Conservation (phyloP, 1,284 basidiomycete genomes). For the Pseudozyma thailandica region DNA sequence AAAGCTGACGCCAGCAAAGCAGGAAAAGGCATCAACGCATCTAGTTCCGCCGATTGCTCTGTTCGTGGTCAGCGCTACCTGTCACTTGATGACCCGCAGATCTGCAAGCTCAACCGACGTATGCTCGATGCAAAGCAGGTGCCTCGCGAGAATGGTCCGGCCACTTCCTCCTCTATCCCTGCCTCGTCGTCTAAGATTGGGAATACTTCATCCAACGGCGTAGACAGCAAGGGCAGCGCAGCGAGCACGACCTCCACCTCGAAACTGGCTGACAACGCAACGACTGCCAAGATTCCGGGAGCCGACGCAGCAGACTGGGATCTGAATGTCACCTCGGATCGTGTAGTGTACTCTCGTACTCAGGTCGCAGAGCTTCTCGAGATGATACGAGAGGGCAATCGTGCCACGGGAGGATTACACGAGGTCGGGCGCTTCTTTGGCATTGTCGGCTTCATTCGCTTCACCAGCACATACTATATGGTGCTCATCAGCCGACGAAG, state of each 20-base stretch:
- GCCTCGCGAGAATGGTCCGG: conserved; percentile 8
- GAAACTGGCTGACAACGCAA: background rate
- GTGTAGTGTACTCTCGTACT: conserved; percentile 79
- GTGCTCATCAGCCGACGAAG: conserved; percentile 84
- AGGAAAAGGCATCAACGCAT: background rate
- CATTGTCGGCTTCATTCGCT: conserved; percentile 73
- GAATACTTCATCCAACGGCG: conserved; percentile 2
- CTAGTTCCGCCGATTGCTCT: conserved; percentile 27
- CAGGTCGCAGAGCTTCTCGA: conserved; percentile 90
- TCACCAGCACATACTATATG: conserved; percentile 68
- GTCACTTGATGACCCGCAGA: conserved; percentile 39
- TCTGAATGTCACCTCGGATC: conserved; percentile 61
- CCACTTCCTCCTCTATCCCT: background rate
- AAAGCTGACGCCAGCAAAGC: conserved; percentile 9
- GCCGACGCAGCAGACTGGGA: conserved; percentile 43
- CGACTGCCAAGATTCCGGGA: background rate
- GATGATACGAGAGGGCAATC: conserved; percentile 95
- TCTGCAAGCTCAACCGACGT: conserved; percentile 40
- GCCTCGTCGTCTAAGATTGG: background rate
- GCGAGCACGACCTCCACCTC: conserved; percentile 3
- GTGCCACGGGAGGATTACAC: conserved; percentile 84
- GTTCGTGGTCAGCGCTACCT: conserved; percentile 49
- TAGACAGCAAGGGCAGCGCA: conserved; percentile 7
- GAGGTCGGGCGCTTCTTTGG: conserved; percentile 73
- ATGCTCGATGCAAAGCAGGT: conserved; percentile 43